A percentile compares a stretch with the other conserved stretches of the same genome.
Conservation (phyloP, 208 protist species). For the Leishmania amazonensis region DNA sequence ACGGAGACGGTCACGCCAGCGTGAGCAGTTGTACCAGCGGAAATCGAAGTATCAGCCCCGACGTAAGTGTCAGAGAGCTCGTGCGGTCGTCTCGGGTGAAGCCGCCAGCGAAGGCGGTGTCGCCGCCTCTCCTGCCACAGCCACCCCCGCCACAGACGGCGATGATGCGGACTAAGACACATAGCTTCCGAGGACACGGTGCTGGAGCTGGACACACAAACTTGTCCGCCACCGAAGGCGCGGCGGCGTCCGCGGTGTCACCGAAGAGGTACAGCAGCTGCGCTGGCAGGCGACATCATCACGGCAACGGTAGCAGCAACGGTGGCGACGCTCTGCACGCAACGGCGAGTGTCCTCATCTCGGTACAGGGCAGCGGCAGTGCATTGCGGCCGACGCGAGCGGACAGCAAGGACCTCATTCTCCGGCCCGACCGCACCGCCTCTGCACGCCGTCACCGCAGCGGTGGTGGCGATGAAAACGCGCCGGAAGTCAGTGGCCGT, state of each 20-base stretch:
- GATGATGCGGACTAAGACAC: conserved; percentile 9
- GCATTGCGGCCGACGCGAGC: conserved; percentile 13
- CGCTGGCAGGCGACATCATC: neutral
- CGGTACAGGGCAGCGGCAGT: conserved; percentile 8
- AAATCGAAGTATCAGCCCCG: neutral
- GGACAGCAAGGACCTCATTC: conserved; percentile 30
- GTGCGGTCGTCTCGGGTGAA: neutral
- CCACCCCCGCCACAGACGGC: conserved; percentile 7
- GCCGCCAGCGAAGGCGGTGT: neutral
- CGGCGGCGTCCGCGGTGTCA: neutral
- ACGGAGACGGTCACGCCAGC: neutral
- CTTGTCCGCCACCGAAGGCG: neutral
- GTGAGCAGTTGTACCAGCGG: conserved; percentile 1
- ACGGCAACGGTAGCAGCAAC: neutral
- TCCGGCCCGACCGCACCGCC: conserved; percentile 7
- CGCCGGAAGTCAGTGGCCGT: neutral
- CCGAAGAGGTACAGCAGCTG: neutral
- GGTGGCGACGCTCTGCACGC: neutral
- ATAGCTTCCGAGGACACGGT: conserved; percentile 6
- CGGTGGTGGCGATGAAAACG: neutral
- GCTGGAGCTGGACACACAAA: neutral
- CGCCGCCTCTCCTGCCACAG: conserved; percentile 10
- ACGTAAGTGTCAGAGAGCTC: neutral
- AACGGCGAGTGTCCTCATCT: neutral
- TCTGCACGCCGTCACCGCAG: neutral